Conservation (phyloP, 441 rosid genomes). For the Raphanus hybrid region DNA sequence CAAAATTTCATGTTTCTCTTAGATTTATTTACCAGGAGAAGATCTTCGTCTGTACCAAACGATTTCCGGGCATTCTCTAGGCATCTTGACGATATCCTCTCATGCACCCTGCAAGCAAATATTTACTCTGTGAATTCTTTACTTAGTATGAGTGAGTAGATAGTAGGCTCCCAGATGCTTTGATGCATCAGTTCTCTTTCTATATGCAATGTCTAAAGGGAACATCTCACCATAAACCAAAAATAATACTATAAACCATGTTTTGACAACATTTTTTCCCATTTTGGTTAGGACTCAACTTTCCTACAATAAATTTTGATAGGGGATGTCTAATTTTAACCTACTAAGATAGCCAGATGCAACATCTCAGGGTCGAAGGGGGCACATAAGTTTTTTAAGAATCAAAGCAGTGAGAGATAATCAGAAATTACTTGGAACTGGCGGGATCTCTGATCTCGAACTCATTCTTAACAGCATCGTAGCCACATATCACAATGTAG, state of each 20-base stretch:
- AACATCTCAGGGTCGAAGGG: not conserved
- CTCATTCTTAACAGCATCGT: constrained; percentile 74
- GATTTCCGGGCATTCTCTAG: constrained; percentile 82
- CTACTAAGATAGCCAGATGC: constrained; percentile 9
- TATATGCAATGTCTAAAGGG: no score
- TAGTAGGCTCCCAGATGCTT: not conserved
- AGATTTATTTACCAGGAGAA: constrained; percentile 65
- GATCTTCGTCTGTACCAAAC: constrained; percentile 94
- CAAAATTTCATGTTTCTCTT: constrained; percentile 13
- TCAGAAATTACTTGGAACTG: constrained; percentile 67
- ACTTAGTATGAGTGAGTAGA: not conserved
- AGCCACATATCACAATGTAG: constrained; percentile 87
- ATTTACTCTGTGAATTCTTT: not conserved
- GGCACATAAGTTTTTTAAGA: not conserved
- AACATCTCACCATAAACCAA: not conserved
- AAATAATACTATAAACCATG: not conserved
- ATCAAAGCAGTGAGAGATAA: not conserved
- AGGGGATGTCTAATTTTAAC: not conserved
- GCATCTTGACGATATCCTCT: constrained; percentile 69
- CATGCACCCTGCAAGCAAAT: constrained; percentile 53
- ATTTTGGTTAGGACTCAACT: not conserved
- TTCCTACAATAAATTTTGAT: not conserved
- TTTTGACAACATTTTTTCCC: not conserved
- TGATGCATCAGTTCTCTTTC: not conserved
- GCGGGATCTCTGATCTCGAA: constrained; percentile 99